phyloP scores from a whole-genome alignment of 1,139 yeast genomes.

The Yamadazyma dushanensis region DNA sequence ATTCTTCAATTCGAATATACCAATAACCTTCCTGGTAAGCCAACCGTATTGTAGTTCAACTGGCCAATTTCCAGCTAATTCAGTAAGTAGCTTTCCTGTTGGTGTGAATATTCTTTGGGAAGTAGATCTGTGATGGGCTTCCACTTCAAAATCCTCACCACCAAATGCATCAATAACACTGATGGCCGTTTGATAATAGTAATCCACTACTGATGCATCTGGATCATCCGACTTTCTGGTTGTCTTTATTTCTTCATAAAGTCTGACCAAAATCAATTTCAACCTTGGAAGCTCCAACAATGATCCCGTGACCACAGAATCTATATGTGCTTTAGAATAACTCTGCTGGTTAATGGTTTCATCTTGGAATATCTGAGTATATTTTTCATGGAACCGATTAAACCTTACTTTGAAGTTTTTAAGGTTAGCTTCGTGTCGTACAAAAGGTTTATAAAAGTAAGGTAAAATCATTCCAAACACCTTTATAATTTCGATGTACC shows the following conservation, averaged over 20 bases:
- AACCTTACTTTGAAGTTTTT: slow-evolving; percentile 38
- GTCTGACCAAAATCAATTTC: slow-evolving; percentile 64
- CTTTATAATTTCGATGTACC: slow-evolving; percentile 69
- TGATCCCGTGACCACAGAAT: slow-evolving; percentile 68
- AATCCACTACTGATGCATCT: slow-evolving; percentile 21
- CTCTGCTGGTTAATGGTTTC: slow-evolving; percentile 27
- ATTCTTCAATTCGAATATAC: slow-evolving; percentile 62
- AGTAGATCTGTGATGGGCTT: slow-evolving; percentile 14
- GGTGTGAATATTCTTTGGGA: slow-evolving; percentile 78
- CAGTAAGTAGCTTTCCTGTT: slow-evolving; percentile 83
- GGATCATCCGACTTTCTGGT: not conserved
- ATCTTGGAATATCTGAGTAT: slow-evolving; percentile 40
- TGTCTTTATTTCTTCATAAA: slow-evolving; percentile 32
- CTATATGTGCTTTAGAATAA: slow-evolving; percentile 61
- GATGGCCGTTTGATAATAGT: slow-evolving; percentile 53
- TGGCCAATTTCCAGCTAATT: slow-evolving; percentile 86
- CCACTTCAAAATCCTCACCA: slow-evolving; percentile 19
- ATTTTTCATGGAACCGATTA: slow-evolving; percentile 46
- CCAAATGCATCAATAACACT: slow-evolving; percentile 85
- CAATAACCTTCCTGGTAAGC: slow-evolving; percentile 81
- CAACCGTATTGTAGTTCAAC: slow-evolving; percentile 83
- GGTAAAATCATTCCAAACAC: slow-evolving; percentile 83
- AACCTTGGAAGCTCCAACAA: slow-evolving; percentile 65
- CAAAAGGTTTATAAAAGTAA: slow-evolving; percentile 86
- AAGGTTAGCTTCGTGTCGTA: slow-evolving; percentile 84